phyloP scores from a whole-genome alignment of 2,329 filamentous ascomycete genomes.

The Epicoccum sorghinum region DNA sequence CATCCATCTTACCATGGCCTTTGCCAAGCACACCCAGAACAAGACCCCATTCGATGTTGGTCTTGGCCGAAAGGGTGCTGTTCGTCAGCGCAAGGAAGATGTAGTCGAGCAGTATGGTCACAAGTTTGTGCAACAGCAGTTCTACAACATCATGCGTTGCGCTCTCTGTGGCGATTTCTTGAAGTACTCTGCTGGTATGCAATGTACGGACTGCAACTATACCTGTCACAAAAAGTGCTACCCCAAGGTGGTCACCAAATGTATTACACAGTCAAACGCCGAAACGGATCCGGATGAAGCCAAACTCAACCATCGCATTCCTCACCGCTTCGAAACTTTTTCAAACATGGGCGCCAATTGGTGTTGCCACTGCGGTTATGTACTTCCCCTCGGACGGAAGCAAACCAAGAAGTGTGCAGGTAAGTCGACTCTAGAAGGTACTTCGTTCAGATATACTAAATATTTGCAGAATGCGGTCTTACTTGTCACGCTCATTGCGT shows the following conservation, averaged over 20 bases:
- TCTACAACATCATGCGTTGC: slow-evolving; percentile 99
- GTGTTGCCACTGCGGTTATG: slow-evolving; percentile 98
- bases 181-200: slow-evolving; percentile 98
- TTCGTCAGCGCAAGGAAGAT: slow-evolving; percentile 97
- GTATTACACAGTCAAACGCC: slow-evolving; percentile 98
- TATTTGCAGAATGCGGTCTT: slow-evolving; percentile 77
- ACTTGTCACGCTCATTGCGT: slow-evolving; percentile 91
- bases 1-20: slow-evolving; percentile 89
- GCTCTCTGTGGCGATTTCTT: slow-evolving; percentile 97
- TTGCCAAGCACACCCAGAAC: slow-evolving; percentile 87
- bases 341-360: slow-evolving; percentile 98
- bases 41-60: slow-evolving; percentile 84
- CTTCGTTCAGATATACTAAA: slow-evolving; percentile 24
- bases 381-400: slow-evolving; percentile 92
- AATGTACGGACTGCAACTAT: slow-evolving; percentile 99
- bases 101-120: slow-evolving; percentile 98
- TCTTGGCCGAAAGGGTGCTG: slow-evolving; percentile 91
- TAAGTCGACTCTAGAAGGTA: slow-evolving; percentile 51
- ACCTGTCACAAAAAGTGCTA: slow-evolving; percentile 99
- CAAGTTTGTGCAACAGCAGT: slow-evolving; percentile 98
- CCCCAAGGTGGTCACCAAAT: slow-evolving; percentile 95
- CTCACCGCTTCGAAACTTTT: slow-evolving; percentile 95
- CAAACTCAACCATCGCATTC: slow-evolving; percentile 99
- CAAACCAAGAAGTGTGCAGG: slow-evolving; percentile 91
- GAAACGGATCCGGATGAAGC: slow-evolving; percentile 98